These are phyloP conservation scores for Echium plantagineum DNA, from an alignment of 257 asterid species.

Conservation along the genomic window DNA sequence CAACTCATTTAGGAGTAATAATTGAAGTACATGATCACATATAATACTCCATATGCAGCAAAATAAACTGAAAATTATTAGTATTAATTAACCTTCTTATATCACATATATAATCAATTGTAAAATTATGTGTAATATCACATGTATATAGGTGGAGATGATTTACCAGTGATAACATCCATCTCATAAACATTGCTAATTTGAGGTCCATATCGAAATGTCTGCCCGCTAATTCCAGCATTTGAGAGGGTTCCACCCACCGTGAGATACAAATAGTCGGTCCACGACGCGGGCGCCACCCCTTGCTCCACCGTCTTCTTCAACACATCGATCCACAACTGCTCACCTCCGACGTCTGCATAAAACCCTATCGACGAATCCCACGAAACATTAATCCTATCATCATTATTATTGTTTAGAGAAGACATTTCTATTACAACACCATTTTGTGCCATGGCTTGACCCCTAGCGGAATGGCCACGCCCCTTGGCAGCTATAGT, in stretches of 20 bases:
- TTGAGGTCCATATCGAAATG: slow-evolving; percentile 61
- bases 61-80: too few species aligned
- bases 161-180: slow-evolving; percentile 55
- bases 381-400: slow-evolving; percentile 37
- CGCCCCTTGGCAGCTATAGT: slow-evolving; percentile 50
- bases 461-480: slow-evolving; percentile 72
- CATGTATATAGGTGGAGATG: too few species aligned
- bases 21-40: too few species aligned
- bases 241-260: slow-evolving; percentile 80
- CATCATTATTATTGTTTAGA: slow-evolving; percentile 7
- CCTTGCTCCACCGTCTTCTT: slow-evolving; percentile 28
- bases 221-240: slow-evolving; percentile 67
- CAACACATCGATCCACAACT: slow-evolving; percentile 60
- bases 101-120: too few species aligned
- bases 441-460: slow-evolving; percentile 52
- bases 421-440: slow-evolving; percentile 56
- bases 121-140: too few species aligned
- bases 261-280: slow-evolving; percentile 53
- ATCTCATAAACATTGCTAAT: slow-evolving; percentile 55
- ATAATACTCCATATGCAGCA: too few species aligned
- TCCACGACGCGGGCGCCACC: slow-evolving; percentile 53
- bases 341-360: slow-evolving; percentile 65
- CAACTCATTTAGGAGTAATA: too few species aligned
- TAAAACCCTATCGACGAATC: slow-evolving; percentile 26
- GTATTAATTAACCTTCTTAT: too few species aligned